A percentile compares a stretch with the other conserved stretches of the same genome.
Evolutionary conservation across 108 stramenopile species (phyloP).

Genomic region (Cyclotella distinguenda): DNA sequence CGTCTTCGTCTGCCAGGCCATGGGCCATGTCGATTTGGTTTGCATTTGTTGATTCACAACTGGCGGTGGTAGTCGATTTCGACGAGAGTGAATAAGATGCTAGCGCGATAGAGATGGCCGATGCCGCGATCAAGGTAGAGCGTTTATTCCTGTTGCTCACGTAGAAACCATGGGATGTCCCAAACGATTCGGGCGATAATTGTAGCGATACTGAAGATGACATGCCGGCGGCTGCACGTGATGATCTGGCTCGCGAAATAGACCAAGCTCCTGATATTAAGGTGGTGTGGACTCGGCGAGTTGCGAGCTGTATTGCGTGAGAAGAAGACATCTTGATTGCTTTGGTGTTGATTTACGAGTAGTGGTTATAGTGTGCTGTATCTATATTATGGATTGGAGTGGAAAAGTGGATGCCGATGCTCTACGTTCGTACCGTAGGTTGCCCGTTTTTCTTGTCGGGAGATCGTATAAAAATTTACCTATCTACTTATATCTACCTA

Average conservation of each 20-base stretch:
- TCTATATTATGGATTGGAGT: too few species aligned
- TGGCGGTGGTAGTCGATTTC: background rate
- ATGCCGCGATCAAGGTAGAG: background rate
- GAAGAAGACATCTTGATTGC: too few species aligned
- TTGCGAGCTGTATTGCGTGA: too few species aligned
- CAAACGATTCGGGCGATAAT: background rate
- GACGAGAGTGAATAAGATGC: background rate
- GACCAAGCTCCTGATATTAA: background rate
- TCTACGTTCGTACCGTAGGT: too few species aligned
- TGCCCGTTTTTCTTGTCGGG: too few species aligned
- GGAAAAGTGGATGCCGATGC: too few species aligned
- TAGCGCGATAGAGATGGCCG: background rate
- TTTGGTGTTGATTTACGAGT: too few species aligned
- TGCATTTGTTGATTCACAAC: background rate
- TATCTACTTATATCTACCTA: too few species aligned
- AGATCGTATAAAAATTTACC: too few species aligned
- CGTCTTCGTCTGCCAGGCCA: slow-evolving; percentile 31
- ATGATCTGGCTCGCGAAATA: background rate
- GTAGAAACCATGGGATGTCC: background rate
- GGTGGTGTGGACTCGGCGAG: background rate
- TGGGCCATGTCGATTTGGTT: background rate
- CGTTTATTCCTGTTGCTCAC: background rate
- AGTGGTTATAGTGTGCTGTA: too few species aligned
- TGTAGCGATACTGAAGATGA: background rate
- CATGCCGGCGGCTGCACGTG: background rate